These are phyloP conservation scores for Aphanomyces stellatus DNA, from an alignment of 352 stramenopile genomes.

Conservation along the genomic window DNA sequence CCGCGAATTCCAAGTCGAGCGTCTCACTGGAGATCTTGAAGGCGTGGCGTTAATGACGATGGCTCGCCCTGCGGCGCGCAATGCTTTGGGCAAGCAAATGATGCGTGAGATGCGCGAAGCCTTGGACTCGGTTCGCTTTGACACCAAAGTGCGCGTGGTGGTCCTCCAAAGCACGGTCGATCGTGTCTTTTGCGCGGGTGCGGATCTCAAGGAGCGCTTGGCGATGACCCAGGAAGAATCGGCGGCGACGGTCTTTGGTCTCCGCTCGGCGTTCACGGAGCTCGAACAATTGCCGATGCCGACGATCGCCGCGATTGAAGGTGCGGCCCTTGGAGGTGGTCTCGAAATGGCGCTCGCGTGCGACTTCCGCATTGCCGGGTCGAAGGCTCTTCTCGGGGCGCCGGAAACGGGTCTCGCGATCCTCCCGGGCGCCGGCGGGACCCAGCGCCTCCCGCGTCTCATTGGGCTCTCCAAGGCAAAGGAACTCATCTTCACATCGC, in stretches of 20 bases:
- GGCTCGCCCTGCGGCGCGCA: slow-evolving; percentile 57
- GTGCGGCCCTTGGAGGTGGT: slow-evolving; percentile 84
- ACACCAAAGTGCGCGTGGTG: slow-evolving; percentile 65
- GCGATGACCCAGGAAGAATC: slow-evolving; percentile 79
- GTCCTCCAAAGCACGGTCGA: slow-evolving; percentile 61
- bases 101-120: slow-evolving; percentile 68
- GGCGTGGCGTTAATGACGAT: slow-evolving; percentile 74
- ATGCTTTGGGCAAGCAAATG: slow-evolving; percentile 73
- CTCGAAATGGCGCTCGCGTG: slow-evolving; percentile 89
- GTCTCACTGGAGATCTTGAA: slow-evolving; percentile 40
- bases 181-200: slow-evolving; percentile 83
- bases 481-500: slow-evolving; percentile 91
- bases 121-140: slow-evolving; percentile 53
- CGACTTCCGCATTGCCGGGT: slow-evolving; percentile 86
- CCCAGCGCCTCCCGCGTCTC: slow-evolving; percentile 86
- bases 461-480: slow-evolving; percentile 89
- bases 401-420: slow-evolving; percentile 91
- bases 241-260: slow-evolving; percentile 54
- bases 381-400: slow-evolving; percentile 80
- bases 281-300: slow-evolving; percentile 87
- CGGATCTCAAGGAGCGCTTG: slow-evolving; percentile 85
- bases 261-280: slow-evolving; percentile 76
- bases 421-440: slow-evolving; percentile 89
- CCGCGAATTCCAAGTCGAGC: slow-evolving; percentile 30
- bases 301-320: slow-evolving; percentile 89